Percentiles rank a stretch among this genome's conserved stretches.
Conservation (phyloP, 495 filamentous ascomycete species). For the Tetracladium setigerum region DNA sequence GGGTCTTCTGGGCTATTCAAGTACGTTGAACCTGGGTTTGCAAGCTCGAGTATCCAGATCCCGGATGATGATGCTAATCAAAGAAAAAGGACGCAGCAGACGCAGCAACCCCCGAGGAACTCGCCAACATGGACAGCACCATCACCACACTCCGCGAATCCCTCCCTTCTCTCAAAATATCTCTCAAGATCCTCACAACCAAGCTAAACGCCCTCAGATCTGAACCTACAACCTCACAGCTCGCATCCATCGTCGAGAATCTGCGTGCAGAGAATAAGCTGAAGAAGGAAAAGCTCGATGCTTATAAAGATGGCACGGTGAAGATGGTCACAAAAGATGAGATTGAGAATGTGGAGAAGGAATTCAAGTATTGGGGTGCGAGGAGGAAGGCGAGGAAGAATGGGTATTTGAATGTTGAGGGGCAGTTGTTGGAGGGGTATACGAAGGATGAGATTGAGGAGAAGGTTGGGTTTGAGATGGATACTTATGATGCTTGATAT, state of each 20-base stretch:
- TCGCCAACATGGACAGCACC: conserved; percentile 39
- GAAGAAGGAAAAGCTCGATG: conserved; percentile 31
- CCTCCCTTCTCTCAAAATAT: conserved; percentile 37
- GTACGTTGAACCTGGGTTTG: conserved; percentile 31
- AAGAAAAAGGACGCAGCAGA: conserved; percentile 41
- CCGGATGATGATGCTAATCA: conserved; percentile 1
- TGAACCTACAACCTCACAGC: conserved; percentile 43
- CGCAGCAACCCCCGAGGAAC: conserved; percentile 33
- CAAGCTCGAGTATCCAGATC: too few relatives aligned
- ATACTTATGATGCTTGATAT: neutral
- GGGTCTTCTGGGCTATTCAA: conserved; percentile 31
- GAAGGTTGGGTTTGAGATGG: conserved; percentile 14
- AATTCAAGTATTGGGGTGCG: conserved; percentile 44
- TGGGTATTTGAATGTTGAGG: conserved; percentile 44
- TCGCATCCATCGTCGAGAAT: conserved; percentile 35
- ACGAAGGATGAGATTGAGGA: conserved; percentile 30
- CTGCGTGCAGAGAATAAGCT: conserved; percentile 40
- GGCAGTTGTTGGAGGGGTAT: conserved; percentile 38
- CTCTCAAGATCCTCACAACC: conserved; percentile 43
- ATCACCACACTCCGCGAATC: conserved; percentile 43
- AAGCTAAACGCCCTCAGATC: conserved; percentile 40
- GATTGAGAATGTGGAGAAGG: conserved; percentile 36
- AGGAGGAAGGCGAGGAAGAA: conserved; percentile 37
- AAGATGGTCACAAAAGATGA: conserved; percentile 40
- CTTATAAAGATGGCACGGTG: conserved; percentile 29